Conservation (phyloP, 805 yeast species). For the Candida pseudoglaebosa region DNA sequence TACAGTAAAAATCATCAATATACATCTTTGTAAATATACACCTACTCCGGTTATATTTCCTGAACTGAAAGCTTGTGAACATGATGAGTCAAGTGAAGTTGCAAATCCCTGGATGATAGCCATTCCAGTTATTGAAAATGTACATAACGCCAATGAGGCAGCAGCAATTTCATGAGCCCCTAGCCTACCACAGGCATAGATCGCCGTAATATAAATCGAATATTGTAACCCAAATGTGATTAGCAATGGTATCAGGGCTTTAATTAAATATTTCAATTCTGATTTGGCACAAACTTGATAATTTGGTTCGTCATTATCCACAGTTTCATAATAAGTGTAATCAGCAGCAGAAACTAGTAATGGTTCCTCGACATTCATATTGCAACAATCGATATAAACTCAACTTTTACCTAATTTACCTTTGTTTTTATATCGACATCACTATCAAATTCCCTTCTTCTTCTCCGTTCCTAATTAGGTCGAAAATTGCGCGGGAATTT, state of each 20-base stretch:
- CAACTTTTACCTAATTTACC: too few relatives aligned
- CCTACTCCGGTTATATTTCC: constrained; percentile 67
- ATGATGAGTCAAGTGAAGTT: constrained; percentile 73
- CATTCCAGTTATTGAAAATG: constrained; percentile 68
- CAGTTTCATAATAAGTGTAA: constrained; percentile 16
- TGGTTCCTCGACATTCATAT: constrained; percentile 24
- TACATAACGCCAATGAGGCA: constrained; percentile 75
- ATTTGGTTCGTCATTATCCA: background rate
- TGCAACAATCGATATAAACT: constrained; percentile 2
- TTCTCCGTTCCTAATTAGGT: too few relatives aligned
- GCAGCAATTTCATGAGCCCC: constrained; percentile 80
- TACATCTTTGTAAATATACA: constrained; percentile 66
- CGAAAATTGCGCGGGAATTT: too few relatives aligned
- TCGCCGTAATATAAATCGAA: constrained; percentile 67
- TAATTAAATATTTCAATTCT: constrained; percentile 19
- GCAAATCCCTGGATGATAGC: constrained; percentile 80
- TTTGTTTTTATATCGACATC: background rate
- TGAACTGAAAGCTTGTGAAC: constrained; percentile 82
- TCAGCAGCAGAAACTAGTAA: constrained; percentile 20
- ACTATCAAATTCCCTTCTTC: background rate
- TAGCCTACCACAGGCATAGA: constrained; percentile 72
- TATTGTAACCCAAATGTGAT: constrained; percentile 68
- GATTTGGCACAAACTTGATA: constrained; percentile 1
- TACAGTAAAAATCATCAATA: constrained; percentile 48
- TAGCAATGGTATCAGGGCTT: constrained; percentile 56